Conservation (phyloP, 2,329 filamentous ascomycete genomes). For the Pseudogymnoascus sp. region DNA sequence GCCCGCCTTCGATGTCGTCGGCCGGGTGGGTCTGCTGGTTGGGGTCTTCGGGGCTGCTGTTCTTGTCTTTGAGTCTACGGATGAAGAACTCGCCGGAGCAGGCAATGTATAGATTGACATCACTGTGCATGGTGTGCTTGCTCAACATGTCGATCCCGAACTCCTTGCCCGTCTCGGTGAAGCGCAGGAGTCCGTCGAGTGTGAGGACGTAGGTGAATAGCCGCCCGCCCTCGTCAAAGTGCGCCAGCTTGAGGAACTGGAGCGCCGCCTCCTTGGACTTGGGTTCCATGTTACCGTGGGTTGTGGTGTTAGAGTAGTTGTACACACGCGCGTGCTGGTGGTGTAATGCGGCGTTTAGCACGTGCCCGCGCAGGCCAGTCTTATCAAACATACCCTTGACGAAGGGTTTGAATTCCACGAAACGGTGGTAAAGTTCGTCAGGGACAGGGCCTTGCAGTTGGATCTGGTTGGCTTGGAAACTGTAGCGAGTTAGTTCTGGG, state of each 20-base stretch:
- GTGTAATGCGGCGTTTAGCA: conserved; percentile 78
- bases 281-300: conserved; percentile 58
- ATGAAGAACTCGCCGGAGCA: conserved; percentile 92
- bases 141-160: conserved; percentile 88
- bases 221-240: conserved; percentile 76
- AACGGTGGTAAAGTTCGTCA: conserved; percentile 74
- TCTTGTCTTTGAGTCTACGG: conserved; percentile 48
- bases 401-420: conserved; percentile 85
- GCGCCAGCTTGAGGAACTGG: conserved; percentile 76
- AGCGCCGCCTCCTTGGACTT: conserved; percentile 63
- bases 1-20: too few species aligned
- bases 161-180: conserved; percentile 92
- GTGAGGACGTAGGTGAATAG: conserved; percentile 91
- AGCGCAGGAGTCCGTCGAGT: conserved; percentile 75
- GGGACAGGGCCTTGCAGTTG: conserved; percentile 81
- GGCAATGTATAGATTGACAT: conserved; percentile 84
- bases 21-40: conserved; percentile 45
- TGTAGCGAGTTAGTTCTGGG: conserved; percentile 30
- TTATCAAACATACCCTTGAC: conserved; percentile 82
- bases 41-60: conserved; percentile 34
- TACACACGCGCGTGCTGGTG: conserved; percentile 86
- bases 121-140: conserved; percentile 95
- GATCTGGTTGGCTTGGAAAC: conserved; percentile 88
- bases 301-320: conserved; percentile 71
- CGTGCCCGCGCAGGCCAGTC: conserved; percentile 64